These are phyloP conservation scores for Lentinus tigrinus DNA, from an alignment of 768 basidiomycete genomes.

Conservation along the genomic window DNA sequence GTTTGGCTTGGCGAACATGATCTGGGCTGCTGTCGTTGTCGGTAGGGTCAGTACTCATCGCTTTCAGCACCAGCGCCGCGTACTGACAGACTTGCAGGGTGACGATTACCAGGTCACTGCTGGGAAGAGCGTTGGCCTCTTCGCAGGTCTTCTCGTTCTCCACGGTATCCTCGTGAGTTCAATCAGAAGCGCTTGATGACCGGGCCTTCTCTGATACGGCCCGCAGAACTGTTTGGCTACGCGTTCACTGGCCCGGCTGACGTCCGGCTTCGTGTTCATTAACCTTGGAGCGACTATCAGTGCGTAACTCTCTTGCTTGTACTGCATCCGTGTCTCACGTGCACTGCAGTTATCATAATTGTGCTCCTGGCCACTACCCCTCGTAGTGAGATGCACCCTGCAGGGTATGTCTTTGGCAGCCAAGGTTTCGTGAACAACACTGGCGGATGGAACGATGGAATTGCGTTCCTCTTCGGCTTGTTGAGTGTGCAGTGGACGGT, in stretches of 20 bases:
- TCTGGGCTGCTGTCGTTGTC: slow-evolving; percentile 71
- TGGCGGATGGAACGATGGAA: slow-evolving; percentile 74
- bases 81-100: slow-evolving; percentile 38
- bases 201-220: background rate
- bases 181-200: too few species aligned
- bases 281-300: slow-evolving; percentile 71
- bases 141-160: slow-evolving; percentile 69
- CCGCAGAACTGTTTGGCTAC: slow-evolving; percentile 72
- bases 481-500: slow-evolving; percentile 89
- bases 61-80: slow-evolving; percentile 2
- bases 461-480: slow-evolving; percentile 83
- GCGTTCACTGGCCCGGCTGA: slow-evolving; percentile 69
- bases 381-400: slow-evolving; percentile 76
- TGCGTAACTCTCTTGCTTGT: background rate
- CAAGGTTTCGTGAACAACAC: slow-evolving; percentile 75
- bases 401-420: slow-evolving; percentile 76
- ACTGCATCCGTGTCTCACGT: background rate
- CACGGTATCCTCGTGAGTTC: slow-evolving; percentile 66
- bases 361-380: slow-evolving; percentile 74
- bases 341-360: slow-evolving; percentile 72
- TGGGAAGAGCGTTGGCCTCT: slow-evolving; percentile 78
- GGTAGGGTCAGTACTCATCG: slow-evolving; percentile 40
- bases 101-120: slow-evolving; percentile 60
- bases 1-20: slow-evolving; percentile 79
- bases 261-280: slow-evolving; percentile 79